Conservation (phyloP, 2,329 filamentous ascomycete genomes). For the Dactylellina drechsleri region DNA sequence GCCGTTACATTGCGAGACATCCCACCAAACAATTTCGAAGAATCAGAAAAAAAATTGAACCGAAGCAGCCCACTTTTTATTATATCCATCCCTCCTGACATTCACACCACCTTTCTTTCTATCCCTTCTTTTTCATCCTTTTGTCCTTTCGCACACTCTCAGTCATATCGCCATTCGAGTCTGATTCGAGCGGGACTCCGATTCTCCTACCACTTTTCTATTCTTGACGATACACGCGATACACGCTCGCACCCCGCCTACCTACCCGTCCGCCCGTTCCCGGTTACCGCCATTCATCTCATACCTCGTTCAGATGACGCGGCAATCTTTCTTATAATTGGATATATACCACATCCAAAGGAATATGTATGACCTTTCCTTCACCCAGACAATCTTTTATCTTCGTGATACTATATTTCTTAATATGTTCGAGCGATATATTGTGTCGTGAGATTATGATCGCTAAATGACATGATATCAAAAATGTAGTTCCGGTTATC, state of each 20-base stretch:
- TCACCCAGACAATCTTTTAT: neutral
- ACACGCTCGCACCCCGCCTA: neutral
- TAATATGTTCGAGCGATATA: no score
- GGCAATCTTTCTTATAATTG: constrained; percentile 48
- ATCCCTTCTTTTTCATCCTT: constrained; percentile 8
- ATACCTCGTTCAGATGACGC: constrained; percentile 51
- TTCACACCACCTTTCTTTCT: constrained; percentile 37
- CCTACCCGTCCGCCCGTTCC: neutral
- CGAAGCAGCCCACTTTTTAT: constrained; percentile 32
- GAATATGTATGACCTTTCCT: constrained; percentile 42
- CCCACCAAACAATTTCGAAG: constrained; percentile 2
- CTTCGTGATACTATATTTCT: neutral
- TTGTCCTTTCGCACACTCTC: neutral
- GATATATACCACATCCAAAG: constrained; percentile 42
- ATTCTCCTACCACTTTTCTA: neutral
- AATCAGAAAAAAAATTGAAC: constrained; percentile 18
- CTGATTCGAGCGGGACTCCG: constrained; percentile 43
- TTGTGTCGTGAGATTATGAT: no score
- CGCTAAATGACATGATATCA: constrained; percentile 2
- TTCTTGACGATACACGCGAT: constrained; percentile 14
- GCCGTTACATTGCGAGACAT: constrained; percentile 10
- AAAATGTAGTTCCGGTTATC: constrained; percentile 36
- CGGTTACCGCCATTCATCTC: constrained; percentile 11
- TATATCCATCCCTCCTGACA: constrained; percentile 18
- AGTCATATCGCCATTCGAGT: neutral